Evolutionary conservation across 2,329 filamentous ascomycete species (phyloP), one percentile per base, ranked within the genome.

Genomic region (Passalora sequoiae): DNA sequence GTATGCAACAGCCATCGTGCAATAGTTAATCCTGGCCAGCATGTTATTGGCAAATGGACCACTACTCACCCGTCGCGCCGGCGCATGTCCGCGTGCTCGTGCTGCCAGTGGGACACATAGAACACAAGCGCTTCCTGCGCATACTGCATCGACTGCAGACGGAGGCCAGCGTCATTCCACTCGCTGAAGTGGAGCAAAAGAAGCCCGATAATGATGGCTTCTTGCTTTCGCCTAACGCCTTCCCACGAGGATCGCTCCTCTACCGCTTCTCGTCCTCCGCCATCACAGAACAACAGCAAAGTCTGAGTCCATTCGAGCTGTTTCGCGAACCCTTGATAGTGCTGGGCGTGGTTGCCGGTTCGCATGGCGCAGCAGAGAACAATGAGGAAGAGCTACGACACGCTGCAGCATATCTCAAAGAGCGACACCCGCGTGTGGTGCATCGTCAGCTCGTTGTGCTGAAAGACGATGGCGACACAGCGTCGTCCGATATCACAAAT

Each of bases 11-110:
- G n/a, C n/a, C n/a, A n/a, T n/a, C n/a, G n/a, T n/a, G n/a, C n/a
- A n/a, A n/a, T n/a, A n/a, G n/a, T n/a, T n/a, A n/a, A n/a, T n/a
- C n/a, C n/a, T 40, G 41, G 43, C 16, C 8, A 48, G 15, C 16
- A 56, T 53, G 53, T 40, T 22, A 30, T 24, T n/a, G n/a, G 16
- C 15, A 40, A 25, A 62, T 62, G 60, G 91, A 96, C 74, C 83
- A 86, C 67, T 80, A 95, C 66, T 85, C 89, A 66, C 89, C 91
- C 68, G 81, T 89, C 72, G 86, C 89, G 68, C 89, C 89, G 64
- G 91, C 89, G 71, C 85, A 86, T 76, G 81, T 97, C 63, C 86
- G 86, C 71, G 87, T 84, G 51, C 78, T 96, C 57, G 78, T 95
- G 47, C 73, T 97, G 49, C 92, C 92, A 42, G 75, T 94, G 55